These are phyloP conservation scores for Crithidia sp. DNA, from an alignment of 208 protist genomes.

Conservation along the genomic window DNA sequence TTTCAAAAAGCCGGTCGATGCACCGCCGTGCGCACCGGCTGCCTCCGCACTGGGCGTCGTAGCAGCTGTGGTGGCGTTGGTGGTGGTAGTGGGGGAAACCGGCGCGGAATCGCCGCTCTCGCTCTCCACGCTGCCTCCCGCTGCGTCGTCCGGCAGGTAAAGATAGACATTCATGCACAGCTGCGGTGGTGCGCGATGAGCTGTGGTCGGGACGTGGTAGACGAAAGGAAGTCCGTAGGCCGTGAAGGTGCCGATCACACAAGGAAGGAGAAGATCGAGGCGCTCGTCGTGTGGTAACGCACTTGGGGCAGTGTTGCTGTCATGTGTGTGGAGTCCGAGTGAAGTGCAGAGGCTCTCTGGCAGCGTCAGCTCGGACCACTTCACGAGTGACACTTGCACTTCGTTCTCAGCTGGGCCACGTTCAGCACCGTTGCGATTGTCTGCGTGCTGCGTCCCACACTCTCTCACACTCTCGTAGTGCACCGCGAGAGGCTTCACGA, in stretches of 20 bases:
- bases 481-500: constrained; percentile 61
- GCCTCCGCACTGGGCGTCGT: too few species aligned
- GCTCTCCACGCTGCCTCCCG: not conserved
- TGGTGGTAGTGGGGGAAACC: not conserved
- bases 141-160: not conserved
- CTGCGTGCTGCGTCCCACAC: not conserved
- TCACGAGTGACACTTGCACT: constrained; percentile 12
- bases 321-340: not conserved
- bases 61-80: not conserved
- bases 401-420: too few species aligned
- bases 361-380: constrained; percentile 31
- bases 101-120: not conserved
- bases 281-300: constrained; percentile 3
- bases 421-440: not conserved
- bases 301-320: not conserved
- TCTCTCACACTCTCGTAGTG: not conserved
- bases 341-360: constrained; percentile 22
- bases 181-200: not conserved
- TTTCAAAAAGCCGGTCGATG: constrained; percentile 28
- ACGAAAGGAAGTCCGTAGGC: constrained; percentile 52
- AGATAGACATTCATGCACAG: constrained; percentile 6
- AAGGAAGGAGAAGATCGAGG: constrained; percentile 5
- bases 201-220: constrained; percentile 30
- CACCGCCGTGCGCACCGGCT: too few species aligned
- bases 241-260: constrained; percentile 42